Percentiles rank a stretch among this genome's conserved stretches.
Conservation (phyloP, 768 basidiomycete species). For the Boletus fagicola region DNA sequence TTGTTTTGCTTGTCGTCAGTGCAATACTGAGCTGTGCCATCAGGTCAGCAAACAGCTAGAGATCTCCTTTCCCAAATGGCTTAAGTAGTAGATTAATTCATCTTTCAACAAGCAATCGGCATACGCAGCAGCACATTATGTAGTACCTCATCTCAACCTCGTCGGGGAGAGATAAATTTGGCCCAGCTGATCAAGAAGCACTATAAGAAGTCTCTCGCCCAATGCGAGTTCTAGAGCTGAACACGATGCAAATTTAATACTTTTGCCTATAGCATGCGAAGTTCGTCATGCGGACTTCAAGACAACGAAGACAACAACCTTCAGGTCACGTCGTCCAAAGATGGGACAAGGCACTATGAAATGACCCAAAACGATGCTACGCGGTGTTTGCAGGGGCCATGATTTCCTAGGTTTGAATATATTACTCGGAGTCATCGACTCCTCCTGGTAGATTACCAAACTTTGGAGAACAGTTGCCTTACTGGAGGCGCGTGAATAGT, state of each 20-base stretch:
- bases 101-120: neutral
- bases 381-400: conserved; percentile 21
- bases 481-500: conserved; percentile 9
- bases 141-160: conserved; percentile 1
- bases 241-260: conserved; percentile 19
- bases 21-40: conserved; percentile 7
- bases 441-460: conserved; percentile 6
- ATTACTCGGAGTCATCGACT: conserved; percentile 1
- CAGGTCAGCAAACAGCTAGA: conserved; percentile 6
- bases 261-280: conserved; percentile 5
- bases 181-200: neutral
- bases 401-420: conserved; percentile 10
- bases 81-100: neutral
- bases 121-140: neutral
- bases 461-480: conserved; percentile 13
- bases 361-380: conserved; percentile 9
- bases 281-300: conserved; percentile 13
- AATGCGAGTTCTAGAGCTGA: conserved; percentile 5
- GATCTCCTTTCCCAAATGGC: neutral
- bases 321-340: conserved; percentile 10
- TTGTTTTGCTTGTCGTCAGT: conserved; percentile 8
- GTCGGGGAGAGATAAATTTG: conserved; percentile 7
- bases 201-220: conserved; percentile 2
- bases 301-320: conserved; percentile 11
- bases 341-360: conserved; percentile 5